A percentile compares a stretch with the other conserved stretches of the same genome.
phyloP scores from a whole-genome alignment of 2,329 filamentous ascomycete genomes.

The Camillea tinctor region DNA sequence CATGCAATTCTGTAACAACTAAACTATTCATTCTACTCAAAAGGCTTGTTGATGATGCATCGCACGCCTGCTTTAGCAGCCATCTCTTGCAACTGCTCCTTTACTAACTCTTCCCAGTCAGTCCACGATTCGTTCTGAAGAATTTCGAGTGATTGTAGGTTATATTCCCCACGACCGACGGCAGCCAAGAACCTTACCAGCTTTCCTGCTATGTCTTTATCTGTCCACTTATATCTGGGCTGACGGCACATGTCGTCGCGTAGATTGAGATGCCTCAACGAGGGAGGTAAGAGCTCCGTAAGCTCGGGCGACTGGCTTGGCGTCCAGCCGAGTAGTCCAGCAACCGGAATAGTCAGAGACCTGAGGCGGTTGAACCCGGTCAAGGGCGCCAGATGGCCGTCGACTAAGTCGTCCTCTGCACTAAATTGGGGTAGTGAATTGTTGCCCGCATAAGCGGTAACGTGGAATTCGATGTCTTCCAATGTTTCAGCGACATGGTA shows the following conservation, averaged over 20 bases:
- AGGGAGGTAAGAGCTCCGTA: background rate
- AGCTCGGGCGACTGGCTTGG: background rate
- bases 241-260: background rate
- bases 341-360: background rate
- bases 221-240: background rate
- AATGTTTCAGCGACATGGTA: no score
- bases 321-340: background rate
- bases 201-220: background rate
- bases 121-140: background rate
- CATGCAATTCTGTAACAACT: no score
- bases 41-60: background rate
- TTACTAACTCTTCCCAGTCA: background rate
- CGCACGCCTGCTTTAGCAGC: background rate
- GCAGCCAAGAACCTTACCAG: background rate
- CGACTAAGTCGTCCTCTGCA: background rate
- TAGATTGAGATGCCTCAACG: background rate
- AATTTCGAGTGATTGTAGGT: background rate
- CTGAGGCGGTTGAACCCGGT: background rate
- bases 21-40: no score
- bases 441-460: no score
- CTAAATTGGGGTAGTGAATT: no score
- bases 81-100: background rate
- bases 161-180: background rate
- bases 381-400: background rate
- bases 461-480: no score